These are phyloP conservation scores for Fraxinus angustifolia DNA, from an alignment of 305 asterid species.

Conservation along the genomic window DNA sequence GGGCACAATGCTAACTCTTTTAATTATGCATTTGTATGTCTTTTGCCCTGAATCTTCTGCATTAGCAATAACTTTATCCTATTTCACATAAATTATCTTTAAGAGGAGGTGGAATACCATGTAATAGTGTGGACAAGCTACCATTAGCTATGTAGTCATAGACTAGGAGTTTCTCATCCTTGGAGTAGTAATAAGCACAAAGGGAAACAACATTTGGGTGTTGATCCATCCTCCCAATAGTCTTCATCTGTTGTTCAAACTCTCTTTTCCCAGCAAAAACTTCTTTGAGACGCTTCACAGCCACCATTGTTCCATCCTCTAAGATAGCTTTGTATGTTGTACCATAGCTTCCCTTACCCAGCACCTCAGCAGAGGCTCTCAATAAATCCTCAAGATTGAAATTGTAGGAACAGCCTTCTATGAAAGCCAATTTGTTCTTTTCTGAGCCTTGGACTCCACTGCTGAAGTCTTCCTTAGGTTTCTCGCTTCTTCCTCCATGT, in stretches of 20 bases:
- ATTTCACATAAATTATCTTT: background rate
- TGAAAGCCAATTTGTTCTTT: conserved; percentile 61
- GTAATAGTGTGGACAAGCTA: conserved; percentile 59
- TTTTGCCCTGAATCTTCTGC: background rate
- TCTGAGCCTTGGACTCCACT: conserved; percentile 62
- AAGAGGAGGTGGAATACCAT: conserved; percentile 37
- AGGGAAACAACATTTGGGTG: conserved; percentile 64
- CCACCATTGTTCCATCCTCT: conserved; percentile 63
- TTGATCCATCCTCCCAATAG: conserved; percentile 39
- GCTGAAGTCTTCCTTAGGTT: conserved; percentile 47
- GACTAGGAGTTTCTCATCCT: conserved; percentile 70
- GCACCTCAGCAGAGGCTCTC: conserved; percentile 81
- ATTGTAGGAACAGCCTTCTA: conserved; percentile 40
- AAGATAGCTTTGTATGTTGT: conserved; percentile 66
- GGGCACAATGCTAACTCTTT: background rate
- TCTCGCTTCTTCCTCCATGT: conserved; percentile 31
- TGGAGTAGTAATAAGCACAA: conserved; percentile 70
- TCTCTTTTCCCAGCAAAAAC: conserved; percentile 53
- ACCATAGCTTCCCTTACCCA: conserved; percentile 75
- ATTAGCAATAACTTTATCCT: background rate
- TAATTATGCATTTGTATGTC: background rate
- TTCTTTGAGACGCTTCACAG: conserved; percentile 70
- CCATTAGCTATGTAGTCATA: conserved; percentile 48
- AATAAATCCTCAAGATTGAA: conserved; percentile 74
- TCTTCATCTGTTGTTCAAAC: conserved; percentile 73